A percentile compares a stretch with the other conserved stretches of the same genome.
These are phyloP conservation scores for Avena sativa DNA, from an alignment of 176 grass and related monocot species.

Conservation along the genomic window DNA sequence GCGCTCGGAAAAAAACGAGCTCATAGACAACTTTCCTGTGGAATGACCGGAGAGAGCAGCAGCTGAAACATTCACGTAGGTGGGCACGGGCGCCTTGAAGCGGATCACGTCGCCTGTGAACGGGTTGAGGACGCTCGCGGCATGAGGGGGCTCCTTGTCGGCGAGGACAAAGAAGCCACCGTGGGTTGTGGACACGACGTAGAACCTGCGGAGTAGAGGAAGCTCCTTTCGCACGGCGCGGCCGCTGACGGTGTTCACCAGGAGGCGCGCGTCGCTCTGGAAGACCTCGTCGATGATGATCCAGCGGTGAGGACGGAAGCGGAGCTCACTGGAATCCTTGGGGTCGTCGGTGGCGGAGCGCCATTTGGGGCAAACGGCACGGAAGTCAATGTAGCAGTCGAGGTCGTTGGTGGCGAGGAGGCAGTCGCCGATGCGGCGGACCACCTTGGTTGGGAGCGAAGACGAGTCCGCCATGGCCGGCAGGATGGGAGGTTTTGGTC, in stretches of 20 bases:
- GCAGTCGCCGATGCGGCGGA: not conserved
- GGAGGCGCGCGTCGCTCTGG: not conserved
- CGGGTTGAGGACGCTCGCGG: not conserved
- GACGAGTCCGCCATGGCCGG: not conserved
- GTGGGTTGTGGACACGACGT: not conserved
- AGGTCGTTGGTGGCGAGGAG: not conserved
- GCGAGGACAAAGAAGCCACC: not conserved
- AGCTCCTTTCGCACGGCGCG: not conserved
- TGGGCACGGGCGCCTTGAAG: not conserved
- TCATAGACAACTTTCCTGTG: no score
- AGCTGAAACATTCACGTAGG: not conserved
- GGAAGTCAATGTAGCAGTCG: not conserved
- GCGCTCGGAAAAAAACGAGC: no score
- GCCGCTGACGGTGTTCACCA: not conserved
- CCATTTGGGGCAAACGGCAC: not conserved
- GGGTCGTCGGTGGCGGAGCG: not conserved
- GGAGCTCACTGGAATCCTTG: not conserved
- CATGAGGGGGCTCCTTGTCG: not conserved
- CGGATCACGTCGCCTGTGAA: not conserved
- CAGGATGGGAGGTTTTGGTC: no score
- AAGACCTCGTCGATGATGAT: not conserved
- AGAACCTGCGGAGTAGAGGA: not conserved
- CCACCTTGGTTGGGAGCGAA: not conserved
- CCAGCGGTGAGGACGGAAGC: constrained; percentile 6
- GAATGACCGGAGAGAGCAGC: not conserved